Conservation (phyloP, 768 basidiomycete species). For the Leccinum fibrillosum region DNA sequence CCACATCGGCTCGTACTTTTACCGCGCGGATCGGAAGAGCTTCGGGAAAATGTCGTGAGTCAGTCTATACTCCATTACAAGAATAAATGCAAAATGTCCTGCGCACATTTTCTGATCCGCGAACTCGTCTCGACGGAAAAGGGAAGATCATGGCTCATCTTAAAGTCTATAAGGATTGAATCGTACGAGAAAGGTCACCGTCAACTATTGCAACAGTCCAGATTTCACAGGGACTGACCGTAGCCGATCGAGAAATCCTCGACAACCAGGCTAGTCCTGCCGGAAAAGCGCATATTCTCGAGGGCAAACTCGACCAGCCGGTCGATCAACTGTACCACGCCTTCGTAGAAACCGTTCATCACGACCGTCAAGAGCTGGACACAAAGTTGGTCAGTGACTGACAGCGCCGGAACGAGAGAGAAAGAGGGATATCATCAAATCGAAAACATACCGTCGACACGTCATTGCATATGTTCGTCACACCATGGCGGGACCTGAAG, state of each 20-base stretch:
- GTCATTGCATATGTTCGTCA: slow-evolving; percentile 12
- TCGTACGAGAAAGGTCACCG: neutral
- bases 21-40: slow-evolving; percentile 10
- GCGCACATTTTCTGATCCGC: slow-evolving; percentile 24
- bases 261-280: slow-evolving; percentile 15
- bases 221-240: slow-evolving; percentile 15
- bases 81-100: neutral
- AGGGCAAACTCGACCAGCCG: slow-evolving; percentile 24
- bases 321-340: slow-evolving; percentile 27
- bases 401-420: neutral
- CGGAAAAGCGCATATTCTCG: slow-evolving; percentile 19
- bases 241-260: slow-evolving; percentile 31
- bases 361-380: slow-evolving; percentile 28
- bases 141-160: slow-evolving; percentile 31
- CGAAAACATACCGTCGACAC: slow-evolving; percentile 19
- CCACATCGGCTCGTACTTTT: neutral
- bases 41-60: neutral
- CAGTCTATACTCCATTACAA: neutral
- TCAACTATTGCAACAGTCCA: neutral
- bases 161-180: slow-evolving; percentile 20
- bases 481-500: slow-evolving; percentile 21
- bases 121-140: slow-evolving; percentile 26
- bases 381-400: neutral
- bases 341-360: slow-evolving; percentile 31
- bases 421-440: neutral